A percentile compares a stretch with the other conserved stretches of the same genome.
Conservation (phyloP, 495 filamentous ascomycete genomes). For the Talaromyces proteolyticus region DNA sequence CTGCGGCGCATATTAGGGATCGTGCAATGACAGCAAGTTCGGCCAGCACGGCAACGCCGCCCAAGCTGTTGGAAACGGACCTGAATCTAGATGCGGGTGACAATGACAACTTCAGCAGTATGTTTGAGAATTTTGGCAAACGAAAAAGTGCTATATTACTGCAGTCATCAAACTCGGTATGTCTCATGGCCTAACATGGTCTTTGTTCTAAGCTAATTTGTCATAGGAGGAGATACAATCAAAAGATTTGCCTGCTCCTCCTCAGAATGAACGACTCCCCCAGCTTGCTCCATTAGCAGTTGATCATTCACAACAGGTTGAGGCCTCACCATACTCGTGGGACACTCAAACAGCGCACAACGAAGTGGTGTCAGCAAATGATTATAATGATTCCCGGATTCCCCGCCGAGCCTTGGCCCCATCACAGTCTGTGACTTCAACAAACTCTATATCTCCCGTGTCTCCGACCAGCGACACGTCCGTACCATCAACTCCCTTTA, state of each 20-base stretch:
- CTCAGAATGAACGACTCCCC: slow-evolving; percentile 10
- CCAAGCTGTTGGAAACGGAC: slow-evolving; percentile 55
- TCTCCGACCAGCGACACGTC: slow-evolving; percentile 2
- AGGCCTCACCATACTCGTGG: slow-evolving; percentile 62
- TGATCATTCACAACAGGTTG: slow-evolving; percentile 48
- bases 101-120: slow-evolving; percentile 61
- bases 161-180: slow-evolving; percentile 14
- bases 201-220: not conserved
- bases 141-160: slow-evolving; percentile 33
- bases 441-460: not conserved
- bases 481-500: not conserved
- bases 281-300: slow-evolving; percentile 52
- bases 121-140: slow-evolving; percentile 60
- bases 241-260: not conserved
- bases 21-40: slow-evolving; percentile 52
- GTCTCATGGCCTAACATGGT: not conserved
- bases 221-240: not conserved
- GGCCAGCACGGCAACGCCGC: slow-evolving; percentile 62
- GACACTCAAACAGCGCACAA: slow-evolving; percentile 62
- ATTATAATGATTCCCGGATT: not conserved
- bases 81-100: slow-evolving; percentile 42
- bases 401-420: slow-evolving; percentile 11
- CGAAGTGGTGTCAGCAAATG: slow-evolving; percentile 41
- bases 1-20: slow-evolving; percentile 31
- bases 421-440: slow-evolving; percentile 3